Conservation (phyloP, 2,329 filamentous ascomycete species). For the Calycina marina region DNA sequence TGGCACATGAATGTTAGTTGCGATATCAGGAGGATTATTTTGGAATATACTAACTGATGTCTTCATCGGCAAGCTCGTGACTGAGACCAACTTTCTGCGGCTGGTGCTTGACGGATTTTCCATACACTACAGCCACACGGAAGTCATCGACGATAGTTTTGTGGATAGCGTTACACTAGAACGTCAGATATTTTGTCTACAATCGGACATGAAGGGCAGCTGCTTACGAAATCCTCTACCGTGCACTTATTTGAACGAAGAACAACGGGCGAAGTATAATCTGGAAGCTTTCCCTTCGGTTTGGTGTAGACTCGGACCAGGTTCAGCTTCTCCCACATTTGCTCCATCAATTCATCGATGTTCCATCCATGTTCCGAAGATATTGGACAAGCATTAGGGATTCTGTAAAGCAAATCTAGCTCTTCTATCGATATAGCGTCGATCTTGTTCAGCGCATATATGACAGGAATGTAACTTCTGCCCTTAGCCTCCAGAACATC, state of each 20-base stretch:
- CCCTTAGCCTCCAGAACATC: slow-evolving; percentile 90
- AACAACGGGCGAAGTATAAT: slow-evolving; percentile 86
- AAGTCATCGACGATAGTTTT: slow-evolving; percentile 93
- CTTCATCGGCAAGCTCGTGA: slow-evolving; percentile 89
- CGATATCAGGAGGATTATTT: no score
- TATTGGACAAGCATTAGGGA: slow-evolving; percentile 93
- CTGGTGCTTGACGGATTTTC: slow-evolving; percentile 96
- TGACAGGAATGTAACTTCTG: slow-evolving; percentile 94
- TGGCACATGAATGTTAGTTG: no score
- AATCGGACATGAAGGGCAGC: no score
- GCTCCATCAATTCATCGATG: slow-evolving; percentile 87
- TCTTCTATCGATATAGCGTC: slow-evolving; percentile 97
- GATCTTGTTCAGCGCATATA: slow-evolving; percentile 98
- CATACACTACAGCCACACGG: slow-evolving; percentile 90
- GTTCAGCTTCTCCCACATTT: slow-evolving; percentile 96
- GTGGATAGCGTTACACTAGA: slow-evolving; percentile 96
- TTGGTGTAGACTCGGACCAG: slow-evolving; percentile 90
- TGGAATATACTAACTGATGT: slow-evolving; percentile 62
- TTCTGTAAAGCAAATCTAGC: slow-evolving; percentile 87
- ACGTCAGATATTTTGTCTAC: no score
- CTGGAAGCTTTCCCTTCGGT: slow-evolving; percentile 86
- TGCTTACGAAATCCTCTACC: slow-evolving; percentile 89
- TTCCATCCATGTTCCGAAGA: slow-evolving; percentile 98
- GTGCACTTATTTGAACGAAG: slow-evolving; percentile 70
- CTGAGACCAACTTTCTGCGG: slow-evolving; percentile 84